Conservation (phyloP, 306 rosid genomes). For the Hylodesmum podocarpum region DNA sequence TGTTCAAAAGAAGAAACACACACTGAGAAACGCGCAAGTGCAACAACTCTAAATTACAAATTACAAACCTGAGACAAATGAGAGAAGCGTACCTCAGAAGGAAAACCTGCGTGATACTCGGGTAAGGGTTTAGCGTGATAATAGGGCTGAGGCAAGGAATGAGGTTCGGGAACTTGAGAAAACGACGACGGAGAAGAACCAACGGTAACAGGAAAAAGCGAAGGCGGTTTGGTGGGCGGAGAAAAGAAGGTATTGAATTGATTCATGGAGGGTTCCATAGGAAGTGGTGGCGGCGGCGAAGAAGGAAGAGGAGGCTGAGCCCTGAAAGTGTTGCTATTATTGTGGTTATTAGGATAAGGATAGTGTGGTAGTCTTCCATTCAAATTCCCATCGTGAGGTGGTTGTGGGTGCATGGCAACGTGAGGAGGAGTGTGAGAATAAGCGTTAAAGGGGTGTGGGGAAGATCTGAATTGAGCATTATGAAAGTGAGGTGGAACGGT, state of each 20-base stretch:
- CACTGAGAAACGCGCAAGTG: neutral
- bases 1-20: neutral
- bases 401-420: neutral
- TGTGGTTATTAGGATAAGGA: slow-evolving; percentile 33
- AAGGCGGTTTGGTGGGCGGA: slow-evolving; percentile 44
- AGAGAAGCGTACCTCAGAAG: slow-evolving; percentile 50
- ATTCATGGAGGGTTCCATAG: slow-evolving; percentile 46
- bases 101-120: slow-evolving; percentile 49
- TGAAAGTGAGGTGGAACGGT: neutral
- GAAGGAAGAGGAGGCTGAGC: slow-evolving; percentile 78
- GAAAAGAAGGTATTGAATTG: slow-evolving; percentile 39
- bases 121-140: slow-evolving; percentile 48
- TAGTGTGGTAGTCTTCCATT: slow-evolving; percentile 38
- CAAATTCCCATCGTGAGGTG: neutral
- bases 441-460: neutral
- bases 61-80: neutral
- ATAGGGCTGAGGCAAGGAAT: slow-evolving; percentile 47
- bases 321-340: slow-evolving; percentile 29
- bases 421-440: slow-evolving; percentile 2
- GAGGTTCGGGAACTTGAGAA: slow-evolving; percentile 49
- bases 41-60: neutral
- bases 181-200: slow-evolving; percentile 47
- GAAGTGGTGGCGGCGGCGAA: slow-evolving; percentile 81
- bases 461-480: neutral
- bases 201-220: slow-evolving; percentile 59